Conservation (phyloP, 1,284 basidiomycete species). For the Sporisorium iseilematis-ciliati region DNA sequence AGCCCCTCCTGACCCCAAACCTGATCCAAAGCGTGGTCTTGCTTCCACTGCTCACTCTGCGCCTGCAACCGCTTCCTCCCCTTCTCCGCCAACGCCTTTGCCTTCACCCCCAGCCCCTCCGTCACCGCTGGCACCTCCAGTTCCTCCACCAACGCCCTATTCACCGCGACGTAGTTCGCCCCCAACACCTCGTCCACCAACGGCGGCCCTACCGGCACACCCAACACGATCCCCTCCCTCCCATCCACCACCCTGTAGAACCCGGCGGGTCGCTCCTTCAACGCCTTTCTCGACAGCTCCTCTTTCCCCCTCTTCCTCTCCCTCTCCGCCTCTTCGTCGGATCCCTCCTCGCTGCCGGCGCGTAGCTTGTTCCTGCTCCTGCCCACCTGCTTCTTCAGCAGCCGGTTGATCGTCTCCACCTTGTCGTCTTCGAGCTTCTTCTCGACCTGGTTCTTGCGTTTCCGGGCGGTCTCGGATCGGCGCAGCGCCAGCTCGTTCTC, state of each 20-base stretch:
- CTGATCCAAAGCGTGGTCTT: conserved; percentile 30
- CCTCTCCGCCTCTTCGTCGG: conserved; percentile 35
- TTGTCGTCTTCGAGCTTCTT: conserved; percentile 94
- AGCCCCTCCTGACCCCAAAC: conserved; percentile 45
- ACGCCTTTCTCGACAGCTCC: conserved; percentile 31
- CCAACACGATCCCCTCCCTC: conserved; percentile 30
- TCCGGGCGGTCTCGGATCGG: conserved; percentile 85
- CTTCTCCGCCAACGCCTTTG: conserved; percentile 15
- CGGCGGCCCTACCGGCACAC: conserved; percentile 26
- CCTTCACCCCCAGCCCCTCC: conserved; percentile 8
- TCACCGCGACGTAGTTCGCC: conserved; percentile 19
- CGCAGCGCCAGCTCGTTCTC: conserved; percentile 84
- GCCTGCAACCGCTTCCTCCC: conserved; percentile 18
- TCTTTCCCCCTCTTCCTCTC: conserved; percentile 22
- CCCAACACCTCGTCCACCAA: conserved; percentile 26
- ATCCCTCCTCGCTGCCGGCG: conserved; percentile 29
- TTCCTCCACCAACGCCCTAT: conserved; percentile 31
- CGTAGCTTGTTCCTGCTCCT: conserved; percentile 55
- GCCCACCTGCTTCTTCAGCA: conserved; percentile 79
- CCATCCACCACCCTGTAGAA: conserved; percentile 36
- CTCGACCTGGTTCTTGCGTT: conserved; percentile 85
- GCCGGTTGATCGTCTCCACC: conserved; percentile 86
- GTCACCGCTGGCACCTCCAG: conserved; percentile 12
- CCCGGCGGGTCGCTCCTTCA: conserved; percentile 45
- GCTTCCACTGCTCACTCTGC: conserved; percentile 19